Conservation (phyloP, 805 yeast genomes). For the Candida piceae region DNA sequence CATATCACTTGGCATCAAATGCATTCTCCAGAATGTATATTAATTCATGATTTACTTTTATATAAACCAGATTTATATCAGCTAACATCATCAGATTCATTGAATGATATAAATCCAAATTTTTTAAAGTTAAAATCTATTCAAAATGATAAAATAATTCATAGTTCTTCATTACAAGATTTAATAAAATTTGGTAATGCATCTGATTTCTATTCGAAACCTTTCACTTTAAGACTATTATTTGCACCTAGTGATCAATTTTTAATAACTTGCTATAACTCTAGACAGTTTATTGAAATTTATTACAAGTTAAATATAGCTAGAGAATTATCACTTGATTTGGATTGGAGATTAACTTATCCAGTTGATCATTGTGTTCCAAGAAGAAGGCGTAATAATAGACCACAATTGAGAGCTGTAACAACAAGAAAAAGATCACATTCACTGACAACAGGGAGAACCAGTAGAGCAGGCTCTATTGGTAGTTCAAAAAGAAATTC, state of each 20-base stretch:
- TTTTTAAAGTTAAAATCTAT: conserved; percentile 4
- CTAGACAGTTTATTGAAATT: conserved; percentile 21
- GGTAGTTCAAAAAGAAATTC: not conserved
- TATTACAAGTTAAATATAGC: conserved; percentile 30
- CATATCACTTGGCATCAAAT: conserved; percentile 4
- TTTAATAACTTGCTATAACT: conserved; percentile 25
- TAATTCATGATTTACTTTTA: conserved; percentile 11
- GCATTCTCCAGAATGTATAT: conserved; percentile 3
- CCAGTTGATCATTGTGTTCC: conserved; percentile 30
- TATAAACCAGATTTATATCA: conserved; percentile 9
- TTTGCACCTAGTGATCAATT: conserved; percentile 24
- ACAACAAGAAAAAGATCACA: conserved; percentile 1
- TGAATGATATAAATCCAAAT: conserved; percentile 5
- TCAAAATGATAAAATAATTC: conserved; percentile 3
- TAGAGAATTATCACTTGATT: conserved; percentile 29
- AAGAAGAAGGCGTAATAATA: conserved; percentile 10
- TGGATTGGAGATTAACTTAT: conserved; percentile 20
- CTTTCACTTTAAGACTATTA: conserved; percentile 28
- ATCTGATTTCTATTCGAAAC: conserved; percentile 22
- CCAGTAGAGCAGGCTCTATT: not conserved
- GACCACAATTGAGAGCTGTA: not conserved
- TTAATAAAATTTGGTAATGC: conserved; percentile 29
- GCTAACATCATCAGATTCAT: conserved; percentile 3
- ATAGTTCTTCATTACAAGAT: conserved; percentile 28
- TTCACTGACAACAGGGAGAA: too few species aligned